These are phyloP conservation scores for Mrakia gelida DNA, from an alignment of 768 basidiomycete species.

Conservation along the genomic window DNA sequence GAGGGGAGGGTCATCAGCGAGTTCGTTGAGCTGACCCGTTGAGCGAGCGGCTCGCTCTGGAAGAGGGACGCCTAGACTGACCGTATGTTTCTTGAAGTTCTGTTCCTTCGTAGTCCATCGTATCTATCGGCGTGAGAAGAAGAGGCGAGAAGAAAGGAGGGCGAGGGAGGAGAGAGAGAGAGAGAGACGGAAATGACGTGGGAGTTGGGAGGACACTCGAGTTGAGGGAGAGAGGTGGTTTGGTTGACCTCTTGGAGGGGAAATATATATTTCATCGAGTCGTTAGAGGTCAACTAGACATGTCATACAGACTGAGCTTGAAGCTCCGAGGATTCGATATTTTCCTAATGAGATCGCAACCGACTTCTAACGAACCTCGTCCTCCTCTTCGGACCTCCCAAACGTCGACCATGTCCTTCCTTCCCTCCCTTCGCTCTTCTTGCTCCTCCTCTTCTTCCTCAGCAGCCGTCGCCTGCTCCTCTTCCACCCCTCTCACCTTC, in stretches of 20 bases:
- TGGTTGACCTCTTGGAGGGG: no score
- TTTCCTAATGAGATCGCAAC: no score
- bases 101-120: slow-evolving; percentile 60
- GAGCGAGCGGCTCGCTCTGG: not conserved
- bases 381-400: not conserved
- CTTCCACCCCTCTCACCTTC: not conserved
- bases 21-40: not conserved
- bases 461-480: not conserved
- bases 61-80: slow-evolving; percentile 43
- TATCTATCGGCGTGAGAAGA: not conserved
- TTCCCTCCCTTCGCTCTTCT: not conserved
- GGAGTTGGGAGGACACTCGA: not conserved
- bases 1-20: not conserved
- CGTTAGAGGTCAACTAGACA: not conserved
- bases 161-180: no score
- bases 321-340: no score
- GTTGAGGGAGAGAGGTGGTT: not conserved
- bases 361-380: no score
- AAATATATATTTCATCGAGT: no score
- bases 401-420: slow-evolving; percentile 4
- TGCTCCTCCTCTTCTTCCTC: not conserved
- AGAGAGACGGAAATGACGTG: no score
- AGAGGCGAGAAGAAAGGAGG: no score
- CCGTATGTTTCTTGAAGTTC: slow-evolving; percentile 94
- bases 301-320: no score